Percentiles rank a stretch among this genome's conserved stretches.
phyloP scores from a whole-genome alignment of 192 early-diverging fungal genomes.

The Coemansia aciculifera region DNA sequence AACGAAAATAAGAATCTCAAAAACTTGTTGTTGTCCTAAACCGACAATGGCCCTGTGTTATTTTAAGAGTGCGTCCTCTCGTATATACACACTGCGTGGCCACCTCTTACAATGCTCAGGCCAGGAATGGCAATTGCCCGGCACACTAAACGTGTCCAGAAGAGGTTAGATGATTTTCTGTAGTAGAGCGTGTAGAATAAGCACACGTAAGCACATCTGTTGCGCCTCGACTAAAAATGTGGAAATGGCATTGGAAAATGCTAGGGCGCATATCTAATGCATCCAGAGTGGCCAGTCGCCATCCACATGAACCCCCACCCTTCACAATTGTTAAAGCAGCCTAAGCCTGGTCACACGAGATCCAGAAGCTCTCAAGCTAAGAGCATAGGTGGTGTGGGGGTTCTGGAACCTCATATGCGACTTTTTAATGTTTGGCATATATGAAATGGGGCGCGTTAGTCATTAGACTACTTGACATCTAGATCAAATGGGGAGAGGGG shows the following conservation, averaged over 20 bases:
- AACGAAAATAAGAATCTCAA: background rate
- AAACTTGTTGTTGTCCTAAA: background rate
- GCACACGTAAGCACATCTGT: background rate
- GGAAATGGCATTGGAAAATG: background rate
- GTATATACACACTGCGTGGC: background rate
- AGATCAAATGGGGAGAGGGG: background rate
- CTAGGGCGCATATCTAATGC: background rate
- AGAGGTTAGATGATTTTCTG: background rate
- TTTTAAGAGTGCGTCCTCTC: background rate
- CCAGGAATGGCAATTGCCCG: background rate
- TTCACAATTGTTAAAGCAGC: background rate
- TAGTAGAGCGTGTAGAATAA: background rate
- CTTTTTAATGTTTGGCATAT: background rate
- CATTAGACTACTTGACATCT: background rate
- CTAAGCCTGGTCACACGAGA: background rate
- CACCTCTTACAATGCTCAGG: background rate
- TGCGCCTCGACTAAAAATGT: background rate
- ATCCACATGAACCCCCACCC: background rate
- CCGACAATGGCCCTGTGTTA: background rate
- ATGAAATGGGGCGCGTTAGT: background rate
- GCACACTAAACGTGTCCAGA: background rate
- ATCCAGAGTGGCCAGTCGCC: background rate
- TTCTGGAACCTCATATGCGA: constrained; percentile 1
- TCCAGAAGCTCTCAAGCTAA: background rate
- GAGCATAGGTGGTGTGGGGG: background rate